Conservation (phyloP, 192 early-diverging fungal species). For the Kickxella alabastrina region DNA sequence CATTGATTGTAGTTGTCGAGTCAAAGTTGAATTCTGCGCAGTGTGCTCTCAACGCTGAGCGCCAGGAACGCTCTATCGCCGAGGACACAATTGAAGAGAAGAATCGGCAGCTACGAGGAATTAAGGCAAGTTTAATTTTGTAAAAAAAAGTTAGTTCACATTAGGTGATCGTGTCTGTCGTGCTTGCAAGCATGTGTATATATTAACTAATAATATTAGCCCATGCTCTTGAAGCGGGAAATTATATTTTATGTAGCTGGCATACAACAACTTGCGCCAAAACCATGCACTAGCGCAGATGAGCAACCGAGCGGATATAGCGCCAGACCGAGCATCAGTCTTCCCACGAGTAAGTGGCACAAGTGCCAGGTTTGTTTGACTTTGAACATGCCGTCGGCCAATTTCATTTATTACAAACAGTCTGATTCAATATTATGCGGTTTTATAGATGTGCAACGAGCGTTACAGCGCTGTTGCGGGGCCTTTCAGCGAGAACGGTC, state of each 20-base stretch:
- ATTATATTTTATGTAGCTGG: too few relatives aligned
- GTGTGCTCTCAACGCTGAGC: constrained; percentile 16
- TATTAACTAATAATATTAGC: too few relatives aligned
- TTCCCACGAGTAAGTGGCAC: constrained; percentile 9
- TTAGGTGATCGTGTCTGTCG: too few relatives aligned
- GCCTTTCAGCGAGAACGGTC: too few relatives aligned
- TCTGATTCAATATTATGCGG: too few relatives aligned
- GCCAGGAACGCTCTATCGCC: constrained; percentile 18
- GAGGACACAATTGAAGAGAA: constrained; percentile 49
- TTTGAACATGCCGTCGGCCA: too few relatives aligned
- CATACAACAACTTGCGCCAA: constrained; percentile 41
- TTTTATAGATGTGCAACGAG: not conserved
- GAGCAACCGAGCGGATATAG: not conserved
- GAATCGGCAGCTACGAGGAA: constrained; percentile 50
- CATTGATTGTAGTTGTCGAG: constrained; percentile 16
- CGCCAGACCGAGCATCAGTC: constrained; percentile 1
- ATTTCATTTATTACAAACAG: too few relatives aligned
- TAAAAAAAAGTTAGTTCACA: too few relatives aligned
- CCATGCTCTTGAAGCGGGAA: too few relatives aligned
- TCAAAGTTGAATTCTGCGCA: constrained; percentile 13
- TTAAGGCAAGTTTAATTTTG: constrained; percentile 34
- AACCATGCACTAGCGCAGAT: constrained; percentile 8
- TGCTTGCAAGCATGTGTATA: too few relatives aligned
- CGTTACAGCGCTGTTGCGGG: too few relatives aligned
- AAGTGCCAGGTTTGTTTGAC: too few relatives aligned